Percentiles rank a stretch among this genome's conserved stretches.
Conservation (phyloP, 2,329 filamentous ascomycete species). For the Colletotrichum tropicale region DNA sequence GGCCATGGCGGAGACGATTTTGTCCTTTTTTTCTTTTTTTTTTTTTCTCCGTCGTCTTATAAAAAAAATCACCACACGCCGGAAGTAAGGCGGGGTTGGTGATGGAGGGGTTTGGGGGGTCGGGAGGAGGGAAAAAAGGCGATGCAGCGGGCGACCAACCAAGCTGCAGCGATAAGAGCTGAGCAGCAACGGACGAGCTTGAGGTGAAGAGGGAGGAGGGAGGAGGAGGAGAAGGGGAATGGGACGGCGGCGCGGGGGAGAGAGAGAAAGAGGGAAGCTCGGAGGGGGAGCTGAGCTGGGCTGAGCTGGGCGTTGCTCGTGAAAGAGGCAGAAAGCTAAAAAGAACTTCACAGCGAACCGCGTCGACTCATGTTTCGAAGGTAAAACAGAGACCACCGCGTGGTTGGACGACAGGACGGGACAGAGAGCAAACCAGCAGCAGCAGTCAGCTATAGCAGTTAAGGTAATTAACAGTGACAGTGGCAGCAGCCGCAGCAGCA, state of each 20-base stretch:
- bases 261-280: neutral
- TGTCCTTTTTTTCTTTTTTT: neutral
- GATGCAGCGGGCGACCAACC: neutral
- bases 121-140: neutral
- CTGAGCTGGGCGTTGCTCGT: neutral
- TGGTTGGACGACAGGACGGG: conserved; percentile 3
- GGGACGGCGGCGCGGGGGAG: neutral
- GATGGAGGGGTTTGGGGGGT: neutral
- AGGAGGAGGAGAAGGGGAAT: neutral
- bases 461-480: neutral
- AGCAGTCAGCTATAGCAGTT: neutral
- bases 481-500: neutral
- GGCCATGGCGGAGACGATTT: conserved; percentile 29
- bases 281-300: neutral
- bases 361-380: conserved; percentile 9
- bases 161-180: neutral
- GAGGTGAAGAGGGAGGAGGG: neutral
- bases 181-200: neutral
- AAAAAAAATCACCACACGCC: neutral
- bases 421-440: neutral
- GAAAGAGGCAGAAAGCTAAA: conserved; percentile 5
- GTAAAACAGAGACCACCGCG: conserved; percentile 4
- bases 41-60: neutral
- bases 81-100: neutral
- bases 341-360: neutral